phyloP scores from a whole-genome alignment of 768 basidiomycete genomes.

The Pisolithus marmoratus region DNA sequence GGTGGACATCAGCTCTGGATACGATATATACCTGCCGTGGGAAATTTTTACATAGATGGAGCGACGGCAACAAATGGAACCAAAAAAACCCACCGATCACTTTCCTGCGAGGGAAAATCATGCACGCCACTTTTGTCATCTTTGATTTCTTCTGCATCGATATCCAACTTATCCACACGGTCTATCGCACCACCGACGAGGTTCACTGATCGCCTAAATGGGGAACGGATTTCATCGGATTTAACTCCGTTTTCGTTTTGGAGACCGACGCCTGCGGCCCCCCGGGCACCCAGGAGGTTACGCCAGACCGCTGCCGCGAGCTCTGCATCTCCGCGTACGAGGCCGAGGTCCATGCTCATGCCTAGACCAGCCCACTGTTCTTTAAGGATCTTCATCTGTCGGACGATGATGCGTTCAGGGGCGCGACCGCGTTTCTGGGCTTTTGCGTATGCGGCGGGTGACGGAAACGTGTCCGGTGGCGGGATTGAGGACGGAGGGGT shows the following conservation, averaged over 20 bases:
- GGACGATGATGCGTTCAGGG: conserved; percentile 73
- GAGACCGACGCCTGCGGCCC: conserved; percentile 63
- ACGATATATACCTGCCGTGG: conserved; percentile 53
- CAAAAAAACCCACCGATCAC: conserved; percentile 19
- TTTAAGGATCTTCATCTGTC: conserved; percentile 88
- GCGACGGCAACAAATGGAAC: not conserved
- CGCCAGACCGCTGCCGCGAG: conserved; percentile 89
- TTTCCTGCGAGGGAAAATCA: conserved; percentile 56
- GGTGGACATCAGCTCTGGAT: conserved; percentile 69
- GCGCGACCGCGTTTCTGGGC: conserved; percentile 39
- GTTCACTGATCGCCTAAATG: conserved; percentile 61
- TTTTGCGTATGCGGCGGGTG: conserved; percentile 20
- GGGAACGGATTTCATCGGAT: conserved; percentile 6
- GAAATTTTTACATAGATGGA: conserved; percentile 22
- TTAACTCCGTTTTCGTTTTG: conserved; percentile 3
- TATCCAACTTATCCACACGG: conserved; percentile 50
- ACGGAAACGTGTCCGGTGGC: conserved; percentile 22
- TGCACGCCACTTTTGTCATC: conserved; percentile 72
- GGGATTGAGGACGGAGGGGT: conserved; percentile 21
- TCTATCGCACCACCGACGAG: conserved; percentile 63
- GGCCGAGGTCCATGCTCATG: conserved; percentile 71
- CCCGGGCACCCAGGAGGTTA: conserved; percentile 82
- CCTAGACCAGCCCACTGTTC: conserved; percentile 88
- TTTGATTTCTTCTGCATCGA: conserved; percentile 50
- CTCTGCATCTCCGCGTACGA: conserved; percentile 72